These are phyloP conservation scores for Trichoderma gracile DNA, from an alignment of 2,329 filamentous ascomycete genomes.

Conservation along the genomic window DNA sequence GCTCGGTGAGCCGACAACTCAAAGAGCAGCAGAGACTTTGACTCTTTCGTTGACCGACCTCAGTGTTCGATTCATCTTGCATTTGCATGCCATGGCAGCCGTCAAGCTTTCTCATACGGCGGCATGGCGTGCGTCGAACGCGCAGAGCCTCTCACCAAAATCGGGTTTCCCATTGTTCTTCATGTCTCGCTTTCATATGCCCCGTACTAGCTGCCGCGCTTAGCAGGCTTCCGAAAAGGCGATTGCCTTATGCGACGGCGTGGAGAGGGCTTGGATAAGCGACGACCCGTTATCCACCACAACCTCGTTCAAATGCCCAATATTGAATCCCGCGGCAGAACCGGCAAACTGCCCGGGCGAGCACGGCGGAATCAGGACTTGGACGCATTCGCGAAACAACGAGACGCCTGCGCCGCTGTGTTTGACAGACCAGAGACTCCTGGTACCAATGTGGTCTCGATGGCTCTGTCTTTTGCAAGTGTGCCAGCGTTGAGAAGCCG, in stretches of 20 bases:
- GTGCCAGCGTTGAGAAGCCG: neutral
- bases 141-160: no score
- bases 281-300: neutral
- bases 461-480: neutral
- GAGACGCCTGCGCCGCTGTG: neutral
- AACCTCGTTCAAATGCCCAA: neutral
- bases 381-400: slow-evolving; percentile 3
- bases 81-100: neutral
- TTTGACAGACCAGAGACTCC: neutral
- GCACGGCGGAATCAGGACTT: neutral
- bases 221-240: neutral
- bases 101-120: no score
- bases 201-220: neutral
- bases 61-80: neutral
- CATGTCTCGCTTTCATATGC: neutral
- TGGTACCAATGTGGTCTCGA: neutral
- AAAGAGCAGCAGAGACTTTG: neutral
- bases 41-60: neutral
- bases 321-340: neutral
- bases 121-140: neutral
- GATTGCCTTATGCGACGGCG: slow-evolving; percentile 3
- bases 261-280: slow-evolving; percentile 4
- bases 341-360: slow-evolving; percentile 1
- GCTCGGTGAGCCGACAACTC: no score
- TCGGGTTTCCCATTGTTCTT: neutral